These are phyloP conservation scores for Amorphotheca resinae DNA, from an alignment of 495 filamentous ascomycete genomes.

Conservation along the genomic window DNA sequence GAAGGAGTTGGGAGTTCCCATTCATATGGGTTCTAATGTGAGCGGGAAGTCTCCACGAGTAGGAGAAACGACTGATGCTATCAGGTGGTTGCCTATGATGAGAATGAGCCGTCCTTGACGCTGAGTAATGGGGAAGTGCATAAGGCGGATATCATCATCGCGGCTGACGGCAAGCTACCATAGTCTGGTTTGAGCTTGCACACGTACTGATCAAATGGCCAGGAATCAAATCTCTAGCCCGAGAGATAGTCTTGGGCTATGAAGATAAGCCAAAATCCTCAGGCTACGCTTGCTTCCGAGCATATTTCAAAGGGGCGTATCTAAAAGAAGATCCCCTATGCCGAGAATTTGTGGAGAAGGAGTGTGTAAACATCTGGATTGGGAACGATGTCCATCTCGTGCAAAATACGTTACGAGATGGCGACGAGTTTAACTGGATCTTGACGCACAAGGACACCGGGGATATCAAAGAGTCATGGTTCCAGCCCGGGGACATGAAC, in stretches of 20 bases:
- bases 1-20: slow-evolving; percentile 32
- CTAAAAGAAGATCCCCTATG: slow-evolving; percentile 32
- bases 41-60: background rate
- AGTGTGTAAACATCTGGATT: slow-evolving; percentile 42
- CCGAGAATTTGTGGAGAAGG: slow-evolving; percentile 31
- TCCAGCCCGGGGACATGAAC: slow-evolving; percentile 36
- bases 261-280: slow-evolving; percentile 34
- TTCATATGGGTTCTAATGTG: slow-evolving; percentile 31
- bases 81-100: slow-evolving; percentile 31
- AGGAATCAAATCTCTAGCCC: slow-evolving; percentile 34
- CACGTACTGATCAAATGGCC: slow-evolving; percentile 16
- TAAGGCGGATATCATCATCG: slow-evolving; percentile 27
- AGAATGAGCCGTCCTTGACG: slow-evolving; percentile 25
- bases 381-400: slow-evolving; percentile 37
- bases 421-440: slow-evolving; percentile 41
- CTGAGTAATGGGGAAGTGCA: slow-evolving; percentile 20
- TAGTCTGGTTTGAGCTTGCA: background rate
- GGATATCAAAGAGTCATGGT: slow-evolving; percentile 36
- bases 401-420: slow-evolving; percentile 35
- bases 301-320: slow-evolving; percentile 32
- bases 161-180: slow-evolving; percentile 23
- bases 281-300: slow-evolving; percentile 37
- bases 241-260: slow-evolving; percentile 34
- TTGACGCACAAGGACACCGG: slow-evolving; percentile 35
- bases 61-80: too few species aligned